Base-by-base conservation (phyloP, 2,329 filamentous ascomycete genomes). In the Aureobasidium subglaciale region DNA sequence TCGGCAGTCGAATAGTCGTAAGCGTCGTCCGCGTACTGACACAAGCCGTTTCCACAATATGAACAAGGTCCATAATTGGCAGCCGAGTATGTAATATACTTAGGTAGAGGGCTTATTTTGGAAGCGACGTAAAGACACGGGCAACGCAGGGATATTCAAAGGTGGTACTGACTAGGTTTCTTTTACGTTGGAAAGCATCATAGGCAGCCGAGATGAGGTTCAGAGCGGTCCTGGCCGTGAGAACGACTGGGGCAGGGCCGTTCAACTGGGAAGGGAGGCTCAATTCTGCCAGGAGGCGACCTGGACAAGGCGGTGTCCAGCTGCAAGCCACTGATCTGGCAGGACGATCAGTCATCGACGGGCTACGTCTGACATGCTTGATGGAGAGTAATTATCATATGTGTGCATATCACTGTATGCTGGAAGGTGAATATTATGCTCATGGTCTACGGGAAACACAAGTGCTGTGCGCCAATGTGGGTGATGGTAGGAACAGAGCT, bases 191-290 rank as follows among this genome's bases (percentile, higher is more conserved):
- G 32, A 35, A 30, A 24, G 35, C 48, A 52, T 52, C 27, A 41
- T 4, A 24, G 48, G 30, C 30, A 41, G 35, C 48, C 48, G 48
- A 52, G 48, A 41, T 52, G 48, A 52, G 20, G 25, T 52, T 27
- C 25, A 52, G 35, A 15, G 16, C 27, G 35, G 48, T n/a, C 24
- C 46, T 40, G 46, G 22, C 24, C 24, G 24, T 18, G 9, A 30
- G 48, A 52, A 52, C 35, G 22, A 25, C 48, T 52, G 48, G 48
- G 35, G 35, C 48, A 52, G 24, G 25, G 35, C 48, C 25, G 18
- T 25, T 41, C n/a, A 13, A n/a, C 4, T 20, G 27, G 35, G 48
- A 30, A 41, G 35, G 43, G 34, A 52, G 48, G 35, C 48, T 41
- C 35, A 32, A 32, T 15, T 30, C 11, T n/a, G 35, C 35, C 22